Conservation (phyloP, 2,329 filamentous ascomycete species). For the Zymoseptoria ardabiliae region DNA sequence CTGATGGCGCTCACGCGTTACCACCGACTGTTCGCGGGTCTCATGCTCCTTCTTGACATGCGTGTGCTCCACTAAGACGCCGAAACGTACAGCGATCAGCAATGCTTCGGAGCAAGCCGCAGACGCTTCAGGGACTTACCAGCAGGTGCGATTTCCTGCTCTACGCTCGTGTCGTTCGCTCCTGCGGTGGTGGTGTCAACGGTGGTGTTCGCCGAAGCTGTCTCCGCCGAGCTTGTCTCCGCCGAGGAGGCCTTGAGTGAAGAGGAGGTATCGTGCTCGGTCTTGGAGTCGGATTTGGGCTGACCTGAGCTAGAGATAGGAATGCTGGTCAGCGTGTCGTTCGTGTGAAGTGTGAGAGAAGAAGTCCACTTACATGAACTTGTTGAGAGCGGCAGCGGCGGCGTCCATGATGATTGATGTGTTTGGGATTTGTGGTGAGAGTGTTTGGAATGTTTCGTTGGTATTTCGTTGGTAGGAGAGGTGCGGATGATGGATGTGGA, state of each 20-base stretch:
- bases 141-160: neutral
- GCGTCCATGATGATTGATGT: neutral
- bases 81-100: too few species aligned
- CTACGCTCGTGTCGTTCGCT: neutral
- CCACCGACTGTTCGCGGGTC: constrained; percentile 10
- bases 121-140: too few species aligned
- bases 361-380: neutral
- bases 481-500: neutral
- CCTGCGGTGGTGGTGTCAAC: neutral
- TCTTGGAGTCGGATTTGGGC: neutral
- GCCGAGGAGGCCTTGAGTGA: neutral
- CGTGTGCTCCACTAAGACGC: too few species aligned
- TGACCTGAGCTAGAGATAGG: neutral
- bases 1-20: constrained; percentile 11
- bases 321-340: neutral
- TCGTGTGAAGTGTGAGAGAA: neutral
- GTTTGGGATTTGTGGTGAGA: neutral
- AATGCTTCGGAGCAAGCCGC: too few species aligned
- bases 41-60: too few species aligned
- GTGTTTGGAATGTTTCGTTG: neutral
- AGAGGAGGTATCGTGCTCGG: neutral
- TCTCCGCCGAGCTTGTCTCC: neutral
- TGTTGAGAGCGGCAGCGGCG: neutral
- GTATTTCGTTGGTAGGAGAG: neutral
- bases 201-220: neutral